These are phyloP conservation scores for Wickerhamiella infanticola DNA, from an alignment of 1,139 yeast species.

Conservation along the genomic window DNA sequence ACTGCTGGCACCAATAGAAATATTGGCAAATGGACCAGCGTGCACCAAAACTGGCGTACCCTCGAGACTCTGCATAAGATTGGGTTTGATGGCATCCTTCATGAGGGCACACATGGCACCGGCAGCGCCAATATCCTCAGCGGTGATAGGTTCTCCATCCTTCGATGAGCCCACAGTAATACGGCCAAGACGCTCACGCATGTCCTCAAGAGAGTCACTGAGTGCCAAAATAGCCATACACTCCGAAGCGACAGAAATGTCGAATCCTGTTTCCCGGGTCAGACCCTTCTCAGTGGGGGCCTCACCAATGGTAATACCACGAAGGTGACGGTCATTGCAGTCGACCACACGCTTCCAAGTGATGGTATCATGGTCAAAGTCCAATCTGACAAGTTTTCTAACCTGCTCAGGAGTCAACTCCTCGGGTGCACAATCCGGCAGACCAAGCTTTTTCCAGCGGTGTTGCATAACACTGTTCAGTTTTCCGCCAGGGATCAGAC, in stretches of 20 bases:
- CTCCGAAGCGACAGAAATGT: constrained; percentile 92
- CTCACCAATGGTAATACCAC: constrained; percentile 84
- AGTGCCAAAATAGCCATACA: constrained; percentile 97
- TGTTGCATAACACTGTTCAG: constrained; percentile 67
- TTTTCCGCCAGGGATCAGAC: constrained; percentile 52
- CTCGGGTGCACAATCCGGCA: constrained; percentile 66
- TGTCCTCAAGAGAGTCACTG: constrained; percentile 64
- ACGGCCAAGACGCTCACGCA: constrained; percentile 80
- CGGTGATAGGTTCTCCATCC: constrained; percentile 78
- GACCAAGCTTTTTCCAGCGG: constrained; percentile 69
- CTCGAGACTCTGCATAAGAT: constrained; percentile 93
- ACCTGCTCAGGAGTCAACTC: constrained; percentile 63
- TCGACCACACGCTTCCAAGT: constrained; percentile 97
- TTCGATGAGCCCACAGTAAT: constrained; percentile 81
- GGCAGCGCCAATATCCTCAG: constrained; percentile 93
- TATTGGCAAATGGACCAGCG: constrained; percentile 98
- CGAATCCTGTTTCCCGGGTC: constrained; percentile 83
- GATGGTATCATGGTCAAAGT: constrained; percentile 84
- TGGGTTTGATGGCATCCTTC: constrained; percentile 95
- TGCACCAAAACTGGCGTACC: constrained; percentile 97
- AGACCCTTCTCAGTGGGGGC: constrained; percentile 91
- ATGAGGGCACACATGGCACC: constrained; percentile 93
- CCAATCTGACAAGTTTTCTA: constrained; percentile 62
- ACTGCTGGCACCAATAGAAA: constrained; percentile 85
- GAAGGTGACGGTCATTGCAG: constrained; percentile 81